Conservation (phyloP, 768 basidiomycete species). For the Lactifluus hygrophoroides region DNA sequence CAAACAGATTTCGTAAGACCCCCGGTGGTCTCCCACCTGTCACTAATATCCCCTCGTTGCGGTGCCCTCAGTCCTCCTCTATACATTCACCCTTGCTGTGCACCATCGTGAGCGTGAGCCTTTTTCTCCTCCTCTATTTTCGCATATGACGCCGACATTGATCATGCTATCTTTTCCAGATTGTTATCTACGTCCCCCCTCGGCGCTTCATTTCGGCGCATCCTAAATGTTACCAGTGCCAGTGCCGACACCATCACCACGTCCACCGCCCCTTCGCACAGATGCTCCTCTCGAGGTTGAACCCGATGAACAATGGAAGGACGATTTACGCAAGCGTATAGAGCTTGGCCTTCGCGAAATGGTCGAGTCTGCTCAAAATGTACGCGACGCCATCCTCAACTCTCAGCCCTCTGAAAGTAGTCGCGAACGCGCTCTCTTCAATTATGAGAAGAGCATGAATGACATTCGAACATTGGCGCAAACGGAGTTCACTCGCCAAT, state of each 20-base stretch:
- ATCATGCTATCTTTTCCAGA: background rate
- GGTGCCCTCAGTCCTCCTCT: slow-evolving; percentile 5
- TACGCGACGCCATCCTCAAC: slow-evolving; percentile 6
- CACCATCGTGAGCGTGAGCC: slow-evolving; percentile 9
- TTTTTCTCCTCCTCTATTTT: background rate
- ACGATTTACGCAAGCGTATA: slow-evolving; percentile 13
- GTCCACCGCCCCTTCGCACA: slow-evolving; percentile 12
- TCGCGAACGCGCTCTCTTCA: slow-evolving; percentile 1
- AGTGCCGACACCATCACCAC: slow-evolving; percentile 13
- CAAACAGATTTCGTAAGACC: slow-evolving; percentile 13
- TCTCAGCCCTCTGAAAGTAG: background rate
- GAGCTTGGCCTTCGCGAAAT: slow-evolving; percentile 12
- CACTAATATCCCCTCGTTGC: slow-evolving; percentile 12
- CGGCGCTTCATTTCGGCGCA: slow-evolving; percentile 15
- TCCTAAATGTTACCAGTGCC: slow-evolving; percentile 16
- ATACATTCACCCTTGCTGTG: slow-evolving; percentile 2
- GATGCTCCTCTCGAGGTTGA: slow-evolving; percentile 6
- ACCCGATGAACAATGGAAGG: slow-evolving; percentile 19
- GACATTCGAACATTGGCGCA: slow-evolving; percentile 14
- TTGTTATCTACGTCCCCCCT: slow-evolving; percentile 6
- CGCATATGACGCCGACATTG: background rate
- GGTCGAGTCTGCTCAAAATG: slow-evolving; percentile 13
- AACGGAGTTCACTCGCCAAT: slow-evolving; percentile 13
- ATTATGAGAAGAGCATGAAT: slow-evolving; percentile 16
- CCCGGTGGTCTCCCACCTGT: slow-evolving; percentile 7